A percentile compares a stretch with the other conserved stretches of the same genome.
Evolutionary conservation across 306 rosid species (phyloP).

Genomic region (Vigna nakashimae): DNA sequence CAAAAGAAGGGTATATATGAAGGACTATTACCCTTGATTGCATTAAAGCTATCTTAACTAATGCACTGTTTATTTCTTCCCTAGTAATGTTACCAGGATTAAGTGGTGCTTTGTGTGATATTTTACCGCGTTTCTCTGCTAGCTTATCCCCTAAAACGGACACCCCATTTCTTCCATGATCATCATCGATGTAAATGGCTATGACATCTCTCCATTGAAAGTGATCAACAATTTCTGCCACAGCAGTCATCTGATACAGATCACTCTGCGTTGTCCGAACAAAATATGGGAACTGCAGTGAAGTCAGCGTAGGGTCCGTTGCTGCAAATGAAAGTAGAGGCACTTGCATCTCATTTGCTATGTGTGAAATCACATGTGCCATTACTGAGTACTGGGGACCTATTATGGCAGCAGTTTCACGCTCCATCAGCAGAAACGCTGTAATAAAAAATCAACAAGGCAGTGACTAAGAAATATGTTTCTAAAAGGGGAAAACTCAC

Average conservation of each 20-base stretch:
- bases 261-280: slow-evolving; percentile 71
- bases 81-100: slow-evolving; percentile 28
- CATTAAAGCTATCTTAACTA: slow-evolving; percentile 61
- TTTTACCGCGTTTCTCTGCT: slow-evolving; percentile 66
- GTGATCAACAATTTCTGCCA: slow-evolving; percentile 67
- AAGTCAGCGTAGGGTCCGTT: slow-evolving; percentile 71
- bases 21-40: slow-evolving; percentile 74
- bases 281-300: slow-evolving; percentile 82
- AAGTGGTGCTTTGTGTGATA: slow-evolving; percentile 70
- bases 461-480: slow-evolving; percentile 46
- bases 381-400: slow-evolving; percentile 63
- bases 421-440: slow-evolving; percentile 48
- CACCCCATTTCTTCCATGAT: slow-evolving; percentile 79
- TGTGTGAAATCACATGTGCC: slow-evolving; percentile 58
- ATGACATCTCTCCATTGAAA: slow-evolving; percentile 79
- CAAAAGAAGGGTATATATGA: slow-evolving; percentile 55
- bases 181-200: slow-evolving; percentile 77
- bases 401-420: slow-evolving; percentile 59
- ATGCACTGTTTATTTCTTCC: slow-evolving; percentile 54
- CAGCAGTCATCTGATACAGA: slow-evolving; percentile 77
- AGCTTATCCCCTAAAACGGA: slow-evolving; percentile 67
- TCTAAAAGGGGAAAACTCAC: too few relatives aligned
- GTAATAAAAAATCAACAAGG: neutral
- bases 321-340: slow-evolving; percentile 68
- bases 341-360: slow-evolving; percentile 59